Percentiles rank a stretch among this genome's conserved stretches.
Conservation (phyloP, 805 yeast species). For the Nakazawaea holstii region DNA sequence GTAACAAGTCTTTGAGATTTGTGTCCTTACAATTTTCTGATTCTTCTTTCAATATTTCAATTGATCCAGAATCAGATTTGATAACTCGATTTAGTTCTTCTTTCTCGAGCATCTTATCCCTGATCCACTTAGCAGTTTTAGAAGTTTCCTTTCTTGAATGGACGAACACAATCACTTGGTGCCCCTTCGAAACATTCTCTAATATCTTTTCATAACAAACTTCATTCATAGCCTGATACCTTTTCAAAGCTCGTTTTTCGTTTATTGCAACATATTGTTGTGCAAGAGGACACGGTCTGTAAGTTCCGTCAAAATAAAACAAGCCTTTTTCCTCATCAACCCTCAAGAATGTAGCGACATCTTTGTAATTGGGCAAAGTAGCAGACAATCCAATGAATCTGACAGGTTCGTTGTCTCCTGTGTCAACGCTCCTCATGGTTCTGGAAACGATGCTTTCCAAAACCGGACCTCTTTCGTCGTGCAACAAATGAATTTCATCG, state of each 20-base stretch:
- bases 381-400: conserved; percentile 88
- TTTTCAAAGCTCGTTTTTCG: conserved; percentile 74
- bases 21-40: conserved; percentile 48
- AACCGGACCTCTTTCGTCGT: conserved; percentile 95
- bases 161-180: conserved; percentile 85
- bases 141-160: conserved; percentile 91
- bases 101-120: conserved; percentile 53
- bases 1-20: conserved; percentile 53
- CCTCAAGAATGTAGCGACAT: conserved; percentile 76
- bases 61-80: conserved; percentile 49
- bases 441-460: conserved; percentile 84
- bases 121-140: conserved; percentile 73
- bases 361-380: conserved; percentile 82
- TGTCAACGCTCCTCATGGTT: conserved; percentile 43
- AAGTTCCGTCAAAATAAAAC: conserved; percentile 78
- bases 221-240: conserved; percentile 78
- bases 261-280: conserved; percentile 88
- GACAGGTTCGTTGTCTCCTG: conserved; percentile 38
- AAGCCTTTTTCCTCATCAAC: conserved; percentile 58
- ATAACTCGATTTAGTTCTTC: conserved; percentile 39
- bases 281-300: conserved; percentile 87
- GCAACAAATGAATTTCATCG: conserved; percentile 90
- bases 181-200: conserved; percentile 55
- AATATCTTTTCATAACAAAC: conserved; percentile 75
- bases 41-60: conserved; percentile 61